Conservation (phyloP, 2,329 filamentous ascomycete species). For the Ascochyta pisi region DNA sequence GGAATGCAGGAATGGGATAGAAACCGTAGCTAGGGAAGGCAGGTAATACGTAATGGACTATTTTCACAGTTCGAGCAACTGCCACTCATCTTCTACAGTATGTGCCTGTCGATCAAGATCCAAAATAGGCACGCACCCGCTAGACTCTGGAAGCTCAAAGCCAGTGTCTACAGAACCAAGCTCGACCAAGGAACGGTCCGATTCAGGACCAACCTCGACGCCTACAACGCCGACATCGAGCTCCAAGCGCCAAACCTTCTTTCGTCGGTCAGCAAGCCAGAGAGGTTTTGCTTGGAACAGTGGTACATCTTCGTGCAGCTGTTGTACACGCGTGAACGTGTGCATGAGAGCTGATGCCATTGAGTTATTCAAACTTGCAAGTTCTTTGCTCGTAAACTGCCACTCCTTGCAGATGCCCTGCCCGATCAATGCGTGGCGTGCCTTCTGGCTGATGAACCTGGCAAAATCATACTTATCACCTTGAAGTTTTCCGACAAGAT, state of each 20-base stretch:
- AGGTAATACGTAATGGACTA: background rate
- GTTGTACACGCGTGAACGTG: background rate
- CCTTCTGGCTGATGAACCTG: background rate
- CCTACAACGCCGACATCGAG: constrained; percentile 18
- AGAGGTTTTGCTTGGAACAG: constrained; percentile 1
- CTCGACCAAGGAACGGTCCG: constrained; percentile 7
- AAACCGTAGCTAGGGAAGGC: background rate
- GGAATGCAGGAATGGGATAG: background rate
- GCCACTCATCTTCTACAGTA: constrained; percentile 7
- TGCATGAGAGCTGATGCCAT: background rate
- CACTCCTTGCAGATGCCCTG: constrained; percentile 7
- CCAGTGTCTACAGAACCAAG: background rate
- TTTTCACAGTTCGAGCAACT: constrained; percentile 1
- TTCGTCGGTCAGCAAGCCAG: background rate
- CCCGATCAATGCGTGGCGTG: background rate
- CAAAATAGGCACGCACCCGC: background rate
- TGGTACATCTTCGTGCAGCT: background rate
- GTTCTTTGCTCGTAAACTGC: background rate
- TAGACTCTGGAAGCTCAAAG: constrained; percentile 10
- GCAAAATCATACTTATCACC: constrained; percentile 1
- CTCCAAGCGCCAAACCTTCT: constrained; percentile 22
- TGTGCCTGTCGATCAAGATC: background rate
- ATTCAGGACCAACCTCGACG: constrained; percentile 1
- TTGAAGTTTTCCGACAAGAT: background rate
- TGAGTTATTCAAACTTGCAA: background rate